Evolutionary conservation across 495 filamentous ascomycete species (phyloP).

Genomic region (Articulospora tetracladia): DNA sequence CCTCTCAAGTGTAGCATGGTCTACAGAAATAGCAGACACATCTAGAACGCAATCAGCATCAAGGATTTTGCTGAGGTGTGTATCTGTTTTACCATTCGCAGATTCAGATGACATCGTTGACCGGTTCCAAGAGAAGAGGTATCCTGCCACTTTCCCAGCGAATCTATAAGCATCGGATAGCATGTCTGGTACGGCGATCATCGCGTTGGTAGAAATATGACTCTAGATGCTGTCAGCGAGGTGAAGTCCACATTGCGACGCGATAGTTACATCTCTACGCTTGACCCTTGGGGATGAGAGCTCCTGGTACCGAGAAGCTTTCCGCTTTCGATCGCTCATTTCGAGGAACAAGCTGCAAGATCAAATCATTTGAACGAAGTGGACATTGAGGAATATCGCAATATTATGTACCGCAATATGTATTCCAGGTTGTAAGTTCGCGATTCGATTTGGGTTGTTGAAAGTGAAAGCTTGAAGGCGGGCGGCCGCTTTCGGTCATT

Average conservation of each 20-base stretch:
- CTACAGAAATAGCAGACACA: too few relatives aligned
- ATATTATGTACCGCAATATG: not conserved
- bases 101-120: not conserved
- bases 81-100: not conserved
- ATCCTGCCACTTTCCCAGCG: not conserved
- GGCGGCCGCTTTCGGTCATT: not conserved
- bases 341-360: slow-evolving; percentile 12
- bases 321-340: slow-evolving; percentile 23
- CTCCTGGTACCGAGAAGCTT: slow-evolving; percentile 6
- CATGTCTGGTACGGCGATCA: not conserved
- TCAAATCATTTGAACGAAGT: not conserved
- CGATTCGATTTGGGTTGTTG: not conserved
- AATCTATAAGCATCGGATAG: not conserved
- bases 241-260: not conserved
- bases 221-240: not conserved
- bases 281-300: not conserved
- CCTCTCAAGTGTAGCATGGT: too few relatives aligned
- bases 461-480: too few relatives aligned
- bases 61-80: too few relatives aligned
- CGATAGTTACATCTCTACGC: not conserved
- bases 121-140: not conserved
- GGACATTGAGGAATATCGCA: slow-evolving; percentile 8
- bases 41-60: too few relatives aligned
- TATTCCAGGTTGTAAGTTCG: not conserved
- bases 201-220: not conserved